Evolutionary conservation across 495 filamentous ascomycete species (phyloP).

Genomic region (Terfezia claveryi): DNA sequence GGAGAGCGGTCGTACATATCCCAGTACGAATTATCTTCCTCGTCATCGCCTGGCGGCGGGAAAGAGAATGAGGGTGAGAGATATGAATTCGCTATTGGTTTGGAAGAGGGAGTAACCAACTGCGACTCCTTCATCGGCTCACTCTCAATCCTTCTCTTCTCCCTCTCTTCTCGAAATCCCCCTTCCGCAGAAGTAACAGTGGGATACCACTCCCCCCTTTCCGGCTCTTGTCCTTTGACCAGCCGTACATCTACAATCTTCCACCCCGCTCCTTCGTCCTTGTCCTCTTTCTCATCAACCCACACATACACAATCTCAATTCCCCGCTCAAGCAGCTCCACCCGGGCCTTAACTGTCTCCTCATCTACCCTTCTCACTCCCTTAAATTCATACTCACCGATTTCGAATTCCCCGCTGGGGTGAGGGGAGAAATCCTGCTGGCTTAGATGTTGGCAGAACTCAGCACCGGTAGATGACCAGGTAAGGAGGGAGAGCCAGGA

Average conservation of each 20-base stretch:
- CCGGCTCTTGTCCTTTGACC: constrained; percentile 23
- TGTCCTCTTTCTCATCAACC: constrained; percentile 40
- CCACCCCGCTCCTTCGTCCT: constrained; percentile 54
- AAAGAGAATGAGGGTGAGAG: background rate
- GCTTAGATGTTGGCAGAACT: constrained; percentile 43
- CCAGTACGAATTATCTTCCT: constrained; percentile 89
- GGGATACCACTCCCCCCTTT: constrained; percentile 11
- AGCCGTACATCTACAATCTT: constrained; percentile 57
- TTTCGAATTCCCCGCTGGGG: constrained; percentile 80
- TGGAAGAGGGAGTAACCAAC: background rate
- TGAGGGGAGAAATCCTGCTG: constrained; percentile 60
- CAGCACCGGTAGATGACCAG: constrained; percentile 49
- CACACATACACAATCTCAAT: constrained; percentile 37
- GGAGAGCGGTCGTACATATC: constrained; percentile 77
- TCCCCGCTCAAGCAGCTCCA: constrained; percentile 23
- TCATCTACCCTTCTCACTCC: constrained; percentile 55
- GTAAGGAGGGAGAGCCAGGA: constrained; percentile 83
- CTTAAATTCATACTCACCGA: constrained; percentile 38
- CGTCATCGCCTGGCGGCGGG: constrained; percentile 29
- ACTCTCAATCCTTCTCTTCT: background rate
- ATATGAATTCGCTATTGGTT: constrained; percentile 1
- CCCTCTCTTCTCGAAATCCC: constrained; percentile 9
- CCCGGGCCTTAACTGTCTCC: constrained; percentile 54
- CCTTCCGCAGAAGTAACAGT: constrained; percentile 17
- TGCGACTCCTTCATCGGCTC: background rate